These are phyloP conservation scores for Parathielavia appendiculata DNA, from an alignment of 495 filamentous ascomycete genomes.

Conservation along the genomic window DNA sequence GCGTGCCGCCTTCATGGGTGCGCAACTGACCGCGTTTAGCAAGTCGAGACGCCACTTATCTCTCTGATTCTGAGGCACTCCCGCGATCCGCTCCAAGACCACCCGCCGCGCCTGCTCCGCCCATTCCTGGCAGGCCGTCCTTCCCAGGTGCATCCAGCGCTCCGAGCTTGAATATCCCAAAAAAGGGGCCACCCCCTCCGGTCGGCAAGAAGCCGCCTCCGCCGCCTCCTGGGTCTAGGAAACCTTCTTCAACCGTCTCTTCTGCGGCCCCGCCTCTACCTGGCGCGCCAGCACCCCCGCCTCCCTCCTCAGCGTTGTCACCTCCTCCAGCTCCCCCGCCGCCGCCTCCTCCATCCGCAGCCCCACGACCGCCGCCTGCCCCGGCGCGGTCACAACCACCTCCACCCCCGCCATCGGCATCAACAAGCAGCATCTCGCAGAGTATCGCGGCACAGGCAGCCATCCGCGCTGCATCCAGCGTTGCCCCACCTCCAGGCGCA, in stretches of 20 bases:
- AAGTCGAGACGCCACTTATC: constrained; percentile 66
- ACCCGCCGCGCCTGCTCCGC: constrained; percentile 54
- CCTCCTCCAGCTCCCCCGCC: constrained; percentile 50
- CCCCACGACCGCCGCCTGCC: constrained; percentile 49
- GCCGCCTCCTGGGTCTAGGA: constrained; percentile 62
- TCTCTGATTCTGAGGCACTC: constrained; percentile 69
- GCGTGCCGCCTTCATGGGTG: not conserved
- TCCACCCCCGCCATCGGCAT: constrained; percentile 30
- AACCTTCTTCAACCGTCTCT: constrained; percentile 52
- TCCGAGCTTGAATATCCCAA: constrained; percentile 27
- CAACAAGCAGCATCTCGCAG: constrained; percentile 28
- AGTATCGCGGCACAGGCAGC: constrained; percentile 49
- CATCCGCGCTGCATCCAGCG: constrained; percentile 42
- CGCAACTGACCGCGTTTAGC: constrained; percentile 45
- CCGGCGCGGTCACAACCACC: constrained; percentile 42
- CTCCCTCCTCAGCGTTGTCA: constrained; percentile 47
- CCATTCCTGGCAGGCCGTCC: constrained; percentile 50
- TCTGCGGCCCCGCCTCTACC: constrained; percentile 44
- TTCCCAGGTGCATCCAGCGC: constrained; percentile 30
- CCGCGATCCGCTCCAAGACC: constrained; percentile 60
- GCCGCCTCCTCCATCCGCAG: constrained; percentile 44
- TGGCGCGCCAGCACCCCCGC: constrained; percentile 45
- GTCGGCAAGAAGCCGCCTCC: constrained; percentile 66
- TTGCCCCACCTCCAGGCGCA: constrained; percentile 40
- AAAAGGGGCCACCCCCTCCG: constrained; percentile 50